phyloP scores from a whole-genome alignment of 2,329 filamentous ascomycete species.

The Clarireedia homoeocarpa region DNA sequence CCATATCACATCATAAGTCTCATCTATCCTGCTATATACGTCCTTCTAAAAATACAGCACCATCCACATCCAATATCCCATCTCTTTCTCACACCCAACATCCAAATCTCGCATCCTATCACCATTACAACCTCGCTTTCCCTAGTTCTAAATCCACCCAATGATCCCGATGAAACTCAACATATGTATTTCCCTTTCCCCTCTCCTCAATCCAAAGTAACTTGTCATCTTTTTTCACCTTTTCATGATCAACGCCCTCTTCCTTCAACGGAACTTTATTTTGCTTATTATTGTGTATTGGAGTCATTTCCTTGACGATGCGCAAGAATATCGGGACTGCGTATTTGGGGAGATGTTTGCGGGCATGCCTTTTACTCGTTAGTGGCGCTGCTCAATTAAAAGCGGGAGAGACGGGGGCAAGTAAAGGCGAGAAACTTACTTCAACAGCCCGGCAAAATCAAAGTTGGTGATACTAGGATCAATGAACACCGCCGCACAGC shows the following conservation, averaged over 20 bases:
- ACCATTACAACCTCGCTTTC: conserved; percentile 36
- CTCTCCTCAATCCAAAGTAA: conserved; percentile 51
- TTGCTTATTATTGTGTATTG: conserved; percentile 73
- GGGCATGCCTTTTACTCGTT: conserved; percentile 37
- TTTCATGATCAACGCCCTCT: conserved; percentile 55
- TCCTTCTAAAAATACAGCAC: no score
- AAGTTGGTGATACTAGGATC: conserved; percentile 43
- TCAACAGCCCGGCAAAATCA: conserved; percentile 52
- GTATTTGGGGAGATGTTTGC: conserved; percentile 58
- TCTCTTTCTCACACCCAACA: no score
- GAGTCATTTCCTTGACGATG: conserved; percentile 47
- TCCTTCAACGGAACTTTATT: conserved; percentile 64
- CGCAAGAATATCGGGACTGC: conserved; percentile 69
- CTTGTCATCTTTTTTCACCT: conserved; percentile 35
- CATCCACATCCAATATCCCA: no score
- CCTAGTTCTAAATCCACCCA: conserved; percentile 46
- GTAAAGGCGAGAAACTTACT: conserved; percentile 27
- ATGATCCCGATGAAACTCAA: conserved; percentile 49
- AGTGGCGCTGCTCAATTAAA: neutral
- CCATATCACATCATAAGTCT: no score
- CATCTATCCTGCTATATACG: no score
- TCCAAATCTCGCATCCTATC: no score
- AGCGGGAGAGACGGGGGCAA: no score
- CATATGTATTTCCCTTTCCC: conserved; percentile 46
- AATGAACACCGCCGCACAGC: conserved; percentile 56